These are phyloP conservation scores for Ascomycota sp. DNA, from an alignment of 2,329 filamentous ascomycete species.

Conservation along the genomic window DNA sequence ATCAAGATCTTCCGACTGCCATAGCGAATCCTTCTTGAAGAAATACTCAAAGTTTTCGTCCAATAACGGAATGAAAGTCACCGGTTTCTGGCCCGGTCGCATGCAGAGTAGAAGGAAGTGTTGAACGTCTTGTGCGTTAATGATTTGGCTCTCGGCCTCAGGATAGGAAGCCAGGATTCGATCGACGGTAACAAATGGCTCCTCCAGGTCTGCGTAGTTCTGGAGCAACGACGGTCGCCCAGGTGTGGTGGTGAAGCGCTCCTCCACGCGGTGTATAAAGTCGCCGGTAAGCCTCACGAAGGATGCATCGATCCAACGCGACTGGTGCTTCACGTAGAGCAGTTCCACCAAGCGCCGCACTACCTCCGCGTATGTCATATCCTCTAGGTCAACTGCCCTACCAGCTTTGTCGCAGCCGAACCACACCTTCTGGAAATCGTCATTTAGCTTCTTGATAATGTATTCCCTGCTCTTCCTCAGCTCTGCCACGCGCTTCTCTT, in stretches of 20 bases:
- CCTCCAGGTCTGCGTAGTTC: constrained; percentile 69
- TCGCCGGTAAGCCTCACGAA: constrained; percentile 72
- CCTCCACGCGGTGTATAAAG: constrained; percentile 91
- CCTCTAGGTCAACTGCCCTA: constrained; percentile 69
- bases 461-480: constrained; percentile 75
- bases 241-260: constrained; percentile 63
- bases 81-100: constrained; percentile 82
- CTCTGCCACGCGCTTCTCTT: constrained; percentile 76
- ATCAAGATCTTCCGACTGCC: constrained; percentile 95
- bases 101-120: constrained; percentile 89
- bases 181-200: constrained; percentile 60
- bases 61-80: constrained; percentile 85
- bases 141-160: constrained; percentile 72
- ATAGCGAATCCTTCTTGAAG: constrained; percentile 99
- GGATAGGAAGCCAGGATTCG: constrained; percentile 68
- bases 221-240: constrained; percentile 70
- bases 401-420: constrained; percentile 72
- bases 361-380: constrained; percentile 89
- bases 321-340: constrained; percentile 79
- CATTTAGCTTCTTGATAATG: constrained; percentile 90
- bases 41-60: constrained; percentile 98
- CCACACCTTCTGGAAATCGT: constrained; percentile 94
- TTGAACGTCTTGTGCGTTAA: constrained; percentile 96
- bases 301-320: constrained; percentile 77
- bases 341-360: constrained; percentile 73